A percentile compares a stretch with the other conserved stretches of the same genome.
Conservation (phyloP, 768 basidiomycete genomes). For the Boletus subcaerulescens region DNA sequence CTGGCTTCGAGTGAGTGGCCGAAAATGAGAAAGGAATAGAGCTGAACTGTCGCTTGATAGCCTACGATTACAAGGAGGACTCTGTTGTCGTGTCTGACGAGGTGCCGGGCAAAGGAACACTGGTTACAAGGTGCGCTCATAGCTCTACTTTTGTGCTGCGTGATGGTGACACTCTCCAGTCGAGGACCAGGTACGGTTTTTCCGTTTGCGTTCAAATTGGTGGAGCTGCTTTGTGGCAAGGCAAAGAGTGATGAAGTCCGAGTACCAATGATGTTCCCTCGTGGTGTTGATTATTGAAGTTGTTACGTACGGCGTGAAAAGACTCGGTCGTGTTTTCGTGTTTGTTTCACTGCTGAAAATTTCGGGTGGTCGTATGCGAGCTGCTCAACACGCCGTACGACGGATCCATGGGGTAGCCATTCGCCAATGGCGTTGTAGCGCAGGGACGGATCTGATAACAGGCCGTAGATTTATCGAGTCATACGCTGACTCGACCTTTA, state of each 20-base stretch:
- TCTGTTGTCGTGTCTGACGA: conserved; percentile 61
- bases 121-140: conserved; percentile 68
- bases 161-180: conserved; percentile 35
- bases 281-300: conserved; percentile 41
- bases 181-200: conserved; percentile 79
- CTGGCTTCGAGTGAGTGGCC: conserved; percentile 50
- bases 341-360: conserved; percentile 10
- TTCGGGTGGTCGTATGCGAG: conserved; percentile 24
- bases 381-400: conserved; percentile 22
- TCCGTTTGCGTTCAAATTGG: conserved; percentile 73
- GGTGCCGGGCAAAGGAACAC: conserved; percentile 39
- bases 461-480: conserved; percentile 23
- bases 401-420: conserved; percentile 22
- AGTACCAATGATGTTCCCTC: conserved; percentile 71
- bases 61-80: conserved; percentile 71
- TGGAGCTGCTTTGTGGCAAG: conserved; percentile 64
- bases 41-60: conserved; percentile 33
- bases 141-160: not conserved
- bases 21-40: not conserved
- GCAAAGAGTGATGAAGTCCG: conserved; percentile 59
- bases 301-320: conserved; percentile 16
- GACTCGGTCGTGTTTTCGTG: conserved; percentile 11
- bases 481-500: conserved; percentile 18
- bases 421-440: conserved; percentile 8
- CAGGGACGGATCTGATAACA: conserved; percentile 21